Percentiles rank a stretch among this genome's conserved stretches.
These are phyloP conservation scores for Nannochloropsis oceanica DNA, from an alignment of 108 stramenopile genomes.

Conservation along the genomic window DNA sequence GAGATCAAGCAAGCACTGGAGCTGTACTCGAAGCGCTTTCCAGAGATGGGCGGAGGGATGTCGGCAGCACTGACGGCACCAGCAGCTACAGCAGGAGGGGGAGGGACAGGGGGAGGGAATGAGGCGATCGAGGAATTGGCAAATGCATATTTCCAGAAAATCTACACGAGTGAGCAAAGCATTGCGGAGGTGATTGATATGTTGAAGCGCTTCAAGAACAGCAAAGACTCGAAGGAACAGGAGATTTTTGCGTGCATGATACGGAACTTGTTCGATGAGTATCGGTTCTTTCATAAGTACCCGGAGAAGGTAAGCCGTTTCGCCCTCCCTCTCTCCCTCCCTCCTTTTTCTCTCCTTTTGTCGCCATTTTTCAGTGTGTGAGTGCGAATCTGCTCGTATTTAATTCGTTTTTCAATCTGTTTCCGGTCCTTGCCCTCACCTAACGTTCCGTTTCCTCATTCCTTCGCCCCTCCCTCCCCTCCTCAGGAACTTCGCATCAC, in stretches of 20 bases:
- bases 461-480: background rate
- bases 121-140: constrained; percentile 78
- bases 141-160: constrained; percentile 87
- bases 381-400: background rate
- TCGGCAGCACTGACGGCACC: background rate
- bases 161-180: constrained; percentile 82
- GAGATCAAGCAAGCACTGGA: constrained; percentile 43
- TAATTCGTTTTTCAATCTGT: background rate
- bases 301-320: constrained; percentile 60
- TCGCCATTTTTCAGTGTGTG: background rate
- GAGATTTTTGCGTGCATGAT: constrained; percentile 98
- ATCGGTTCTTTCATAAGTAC: constrained; percentile 94
- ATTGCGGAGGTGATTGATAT: constrained; percentile 86
- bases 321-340: background rate
- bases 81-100: constrained; percentile 12
- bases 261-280: constrained; percentile 95
- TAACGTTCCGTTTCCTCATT: background rate
- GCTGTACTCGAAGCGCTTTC: constrained; percentile 45
- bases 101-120: constrained; percentile 15
- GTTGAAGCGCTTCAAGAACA: constrained; percentile 82
- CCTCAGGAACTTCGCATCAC: constrained; percentile 85
- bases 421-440: background rate
- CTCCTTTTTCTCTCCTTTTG: background rate
- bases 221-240: constrained; percentile 72
- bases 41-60: constrained; percentile 32